Conservation (phyloP, 352 stramenopile species). For the Pythium phragmiticola region DNA sequence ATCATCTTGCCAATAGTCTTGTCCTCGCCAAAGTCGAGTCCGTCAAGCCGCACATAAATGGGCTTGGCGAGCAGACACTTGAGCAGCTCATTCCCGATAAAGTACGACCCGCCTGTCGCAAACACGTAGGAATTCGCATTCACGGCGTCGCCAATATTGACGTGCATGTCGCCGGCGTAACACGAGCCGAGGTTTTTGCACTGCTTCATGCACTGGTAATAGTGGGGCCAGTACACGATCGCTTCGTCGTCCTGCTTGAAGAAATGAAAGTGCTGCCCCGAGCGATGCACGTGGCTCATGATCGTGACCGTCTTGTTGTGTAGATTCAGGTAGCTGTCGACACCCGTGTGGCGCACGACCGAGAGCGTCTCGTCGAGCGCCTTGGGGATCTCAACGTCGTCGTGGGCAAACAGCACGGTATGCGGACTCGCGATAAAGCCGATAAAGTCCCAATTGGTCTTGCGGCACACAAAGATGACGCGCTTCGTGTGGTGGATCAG, state of each 20-base stretch:
- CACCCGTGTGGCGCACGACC: slow-evolving; percentile 56
- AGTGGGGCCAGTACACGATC: slow-evolving; percentile 77
- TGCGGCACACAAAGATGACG: slow-evolving; percentile 69
- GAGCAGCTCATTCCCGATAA: slow-evolving; percentile 64
- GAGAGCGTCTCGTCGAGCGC: slow-evolving; percentile 52
- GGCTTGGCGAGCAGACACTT: slow-evolving; percentile 63
- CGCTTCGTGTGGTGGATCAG: slow-evolving; percentile 57
- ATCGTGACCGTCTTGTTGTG: slow-evolving; percentile 84
- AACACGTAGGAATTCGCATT: slow-evolving; percentile 83
- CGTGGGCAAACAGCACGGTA: slow-evolving; percentile 62
- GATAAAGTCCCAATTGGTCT: slow-evolving; percentile 81
- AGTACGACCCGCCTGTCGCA: slow-evolving; percentile 73
- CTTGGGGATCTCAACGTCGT: slow-evolving; percentile 55
- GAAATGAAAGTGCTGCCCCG: slow-evolving; percentile 51
- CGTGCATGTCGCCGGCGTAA: slow-evolving; percentile 81
- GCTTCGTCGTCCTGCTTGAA: slow-evolving; percentile 78
- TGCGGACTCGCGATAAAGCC: slow-evolving; percentile 65
- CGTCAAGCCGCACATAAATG: slow-evolving; percentile 59
- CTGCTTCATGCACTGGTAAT: slow-evolving; percentile 72
- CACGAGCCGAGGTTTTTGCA: slow-evolving; percentile 64
- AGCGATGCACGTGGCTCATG: slow-evolving; percentile 64
- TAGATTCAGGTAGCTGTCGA: slow-evolving; percentile 75
- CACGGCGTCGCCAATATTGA: slow-evolving; percentile 58
- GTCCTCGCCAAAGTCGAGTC: slow-evolving; percentile 73
- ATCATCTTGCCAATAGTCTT: slow-evolving; percentile 85